Percentiles rank a stretch among this genome's conserved stretches.
Evolutionary conservation across 2,329 filamentous ascomycete genomes (phyloP).

Genomic region (Cytospora schulzeri): DNA sequence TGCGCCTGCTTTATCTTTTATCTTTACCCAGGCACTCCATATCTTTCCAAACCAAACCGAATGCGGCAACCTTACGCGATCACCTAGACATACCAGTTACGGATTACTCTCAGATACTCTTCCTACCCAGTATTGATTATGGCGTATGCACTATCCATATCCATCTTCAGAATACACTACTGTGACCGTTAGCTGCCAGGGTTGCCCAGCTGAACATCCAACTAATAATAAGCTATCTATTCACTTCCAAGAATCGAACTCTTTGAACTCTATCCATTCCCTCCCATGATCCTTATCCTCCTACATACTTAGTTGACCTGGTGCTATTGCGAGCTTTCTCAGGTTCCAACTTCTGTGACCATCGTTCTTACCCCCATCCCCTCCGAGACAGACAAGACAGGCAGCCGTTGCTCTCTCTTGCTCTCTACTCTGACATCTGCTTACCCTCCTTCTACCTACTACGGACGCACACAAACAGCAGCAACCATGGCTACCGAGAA

Average conservation of each 20-base stretch:
- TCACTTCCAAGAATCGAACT: not conserved
- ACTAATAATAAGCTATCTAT: not conserved
- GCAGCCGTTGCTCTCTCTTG: too few species aligned
- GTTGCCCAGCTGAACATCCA: not conserved
- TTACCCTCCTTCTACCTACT: not conserved
- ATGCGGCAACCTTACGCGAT: not conserved
- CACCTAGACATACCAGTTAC: not conserved
- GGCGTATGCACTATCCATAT: too few species aligned
- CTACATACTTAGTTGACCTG: not conserved
- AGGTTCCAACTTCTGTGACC: not conserved
- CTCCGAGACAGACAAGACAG: too few species aligned
- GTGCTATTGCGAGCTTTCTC: not conserved
- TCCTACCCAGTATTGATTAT: too few species aligned
- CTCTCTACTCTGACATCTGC: not conserved
- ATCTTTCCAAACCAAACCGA: not conserved
- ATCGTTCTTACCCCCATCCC: too few species aligned
- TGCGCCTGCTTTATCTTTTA: not conserved
- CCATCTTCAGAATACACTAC: too few species aligned
- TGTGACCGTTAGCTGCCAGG: not conserved
- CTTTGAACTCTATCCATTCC: not conserved
- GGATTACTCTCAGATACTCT: not conserved
- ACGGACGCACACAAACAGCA: not conserved
- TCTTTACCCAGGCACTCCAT: not conserved
- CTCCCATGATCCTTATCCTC: not conserved
- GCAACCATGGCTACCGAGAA: conserved; percentile 33